Base-by-base conservation (phyloP, 1,139 yeast genomes). In the Saccharomycopsis crataegensis region DNA sequence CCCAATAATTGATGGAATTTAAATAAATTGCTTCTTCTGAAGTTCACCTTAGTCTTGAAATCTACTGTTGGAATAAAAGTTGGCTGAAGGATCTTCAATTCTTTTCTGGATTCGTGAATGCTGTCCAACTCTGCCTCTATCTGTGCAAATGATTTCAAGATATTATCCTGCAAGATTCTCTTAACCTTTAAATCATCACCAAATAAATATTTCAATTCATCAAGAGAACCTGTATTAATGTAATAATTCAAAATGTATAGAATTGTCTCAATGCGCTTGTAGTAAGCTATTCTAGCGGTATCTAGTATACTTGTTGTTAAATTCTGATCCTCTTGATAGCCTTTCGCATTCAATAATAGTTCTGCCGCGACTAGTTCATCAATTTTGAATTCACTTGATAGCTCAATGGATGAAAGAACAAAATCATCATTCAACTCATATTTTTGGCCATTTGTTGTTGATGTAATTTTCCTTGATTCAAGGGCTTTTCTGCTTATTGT, bases 1-100 rank as follows among this genome's bases (percentile, higher is more conserved):
- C 93, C 85, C 57, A 91, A 68, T 2, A 76, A 65, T 61, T 88
- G 96, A 65, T 90, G 96, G 61, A 83, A 83, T 50, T 72, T 73
- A 56, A 80, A 75, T 38, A 87, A 69, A 60, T 81, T 82, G 51
- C 78, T 78, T 57, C 88, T 79, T 62, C 86, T 78, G 41, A 61
- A 78, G 81, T 49, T 73, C 74, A 49, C 83, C 67, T 16, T 80
- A 73, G 60, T 80, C 79, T 47, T 79, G 75, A 60, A 86, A 82
- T 9, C 78, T 66, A 57, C 77, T 74, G 51, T 41, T 28, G 40
- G 11, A n/a, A 51, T 9, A 55, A 72, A 62, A 64, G 68, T 67
- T 32, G 70, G 73, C 1, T 82, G 83, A 49, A 82, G 64, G 36
- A 83, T 75, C 59, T 76, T 80, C 28, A 86, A 83, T 59, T 86